Base-by-base conservation (phyloP, 2,329 filamentous ascomycete genomes). In the Orbilia blumenaviensis region DNA sequence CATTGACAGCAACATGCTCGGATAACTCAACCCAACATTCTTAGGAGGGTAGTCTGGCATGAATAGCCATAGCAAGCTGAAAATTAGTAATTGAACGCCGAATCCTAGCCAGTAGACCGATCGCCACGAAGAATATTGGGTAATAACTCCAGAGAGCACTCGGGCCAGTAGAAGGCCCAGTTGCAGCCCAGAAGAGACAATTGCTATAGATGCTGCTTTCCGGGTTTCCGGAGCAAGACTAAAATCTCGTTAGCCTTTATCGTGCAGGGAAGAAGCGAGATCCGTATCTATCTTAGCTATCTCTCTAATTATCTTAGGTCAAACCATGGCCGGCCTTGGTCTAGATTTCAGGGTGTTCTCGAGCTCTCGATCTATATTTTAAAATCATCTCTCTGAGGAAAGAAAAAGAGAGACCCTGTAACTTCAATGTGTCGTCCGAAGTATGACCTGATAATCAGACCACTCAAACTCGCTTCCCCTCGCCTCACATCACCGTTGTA, bases 1-100 rank as follows among this genome's bases (percentile, higher is more conserved):
- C 23, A 94, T 92, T 29, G 86, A 88, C 82, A 85, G 86, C 2
- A 94, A 84, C 77, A 92, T 88, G 0, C 84, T 83, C 77, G 88
- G 86, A 81, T 94, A 94, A 74, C 88, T 88, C 12, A 90, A 82
- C 0, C 88, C 88, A 0, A 88, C 89, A 80, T 93, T 94, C 2
- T 91, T 91, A 1, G 88, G 86, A 0, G 92, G 92, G 78, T 95
- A 95, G 81, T 94, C 91, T 0, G 92, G 92, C 89, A 95, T 90
- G 82, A 89, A 92, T 48, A 89, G 81, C 84, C 88, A 94, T 4
- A 94, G 86, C 0, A 90, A 83, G 5, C 84, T 78, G 67, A 90
- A 87, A 77, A 94, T 89, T 7, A 88, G 80, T 79, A 88, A 90
- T 82, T 95, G 92, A 0, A 92, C 84, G 0, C 86, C 91, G 3